Conservation (phyloP, 2,329 filamentous ascomycete genomes). For the Furcasterigmium sp. region DNA sequence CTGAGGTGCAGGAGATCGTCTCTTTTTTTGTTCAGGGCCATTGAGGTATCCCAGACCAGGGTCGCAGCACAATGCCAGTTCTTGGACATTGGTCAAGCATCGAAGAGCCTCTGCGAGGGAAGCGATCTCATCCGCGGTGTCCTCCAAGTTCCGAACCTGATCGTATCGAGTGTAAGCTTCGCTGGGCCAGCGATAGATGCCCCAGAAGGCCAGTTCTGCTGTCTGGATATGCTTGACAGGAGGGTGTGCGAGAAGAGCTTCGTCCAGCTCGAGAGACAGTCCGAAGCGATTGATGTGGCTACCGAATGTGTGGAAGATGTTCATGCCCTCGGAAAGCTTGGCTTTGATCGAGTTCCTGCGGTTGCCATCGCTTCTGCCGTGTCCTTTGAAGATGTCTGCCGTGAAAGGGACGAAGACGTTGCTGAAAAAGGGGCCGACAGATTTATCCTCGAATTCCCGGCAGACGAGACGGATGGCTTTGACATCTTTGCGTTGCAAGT, state of each 20-base stretch:
- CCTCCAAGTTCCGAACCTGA: constrained; percentile 54
- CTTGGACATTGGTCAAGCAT: constrained; percentile 47
- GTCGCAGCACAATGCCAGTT: constrained; percentile 64
- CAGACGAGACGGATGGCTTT: constrained; percentile 57
- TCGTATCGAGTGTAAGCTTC: constrained; percentile 54
- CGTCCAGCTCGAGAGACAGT: constrained; percentile 63
- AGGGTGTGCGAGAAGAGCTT: constrained; percentile 42
- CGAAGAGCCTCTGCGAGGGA: constrained; percentile 57
- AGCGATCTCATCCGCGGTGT: constrained; percentile 57
- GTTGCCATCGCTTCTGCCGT: neutral
- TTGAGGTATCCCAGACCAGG: constrained; percentile 63
- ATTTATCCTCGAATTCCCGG: constrained; percentile 49
- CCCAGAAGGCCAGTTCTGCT: constrained; percentile 54
- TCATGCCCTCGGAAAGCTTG: constrained; percentile 44
- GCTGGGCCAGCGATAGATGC: constrained; percentile 60
- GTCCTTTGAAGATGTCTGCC: constrained; percentile 49
- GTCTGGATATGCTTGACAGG: constrained; percentile 52
- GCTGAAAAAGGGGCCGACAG: constrained; percentile 54
- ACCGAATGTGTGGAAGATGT: constrained; percentile 57
- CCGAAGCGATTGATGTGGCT: constrained; percentile 57
- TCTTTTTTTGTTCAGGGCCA: constrained; percentile 51
- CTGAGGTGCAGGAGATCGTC: constrained; percentile 30
- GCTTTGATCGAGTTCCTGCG: neutral
- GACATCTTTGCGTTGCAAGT: constrained; percentile 53
- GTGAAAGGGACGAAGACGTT: constrained; percentile 63